Evolutionary conservation across 345 rosid species (phyloP), one percentile per base, ranked within the genome.

Genomic region (Citrus cavaleriei): DNA sequence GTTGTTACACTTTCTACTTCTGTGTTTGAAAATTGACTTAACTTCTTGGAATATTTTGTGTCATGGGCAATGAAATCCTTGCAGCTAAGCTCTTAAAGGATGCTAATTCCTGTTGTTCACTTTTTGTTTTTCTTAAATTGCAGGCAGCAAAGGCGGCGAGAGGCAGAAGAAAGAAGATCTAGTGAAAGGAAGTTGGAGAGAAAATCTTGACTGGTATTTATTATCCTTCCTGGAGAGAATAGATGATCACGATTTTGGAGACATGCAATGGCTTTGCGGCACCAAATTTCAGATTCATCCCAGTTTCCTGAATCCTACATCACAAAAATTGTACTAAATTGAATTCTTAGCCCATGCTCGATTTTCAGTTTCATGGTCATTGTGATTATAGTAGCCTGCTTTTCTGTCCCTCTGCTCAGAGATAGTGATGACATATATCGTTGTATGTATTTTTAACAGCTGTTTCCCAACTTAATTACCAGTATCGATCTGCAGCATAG

Each of bases 121-220:
- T 63, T 62, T 27, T 14, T 72, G 18, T 70, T 69, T 18, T n/a
- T 54, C 60, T 30, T 49, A 37, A 62, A 78, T 80, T 54, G 65
- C 89, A 96, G 98, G 75, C 97, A 91, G 83, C 98, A 95, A 84
- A 89, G 91, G 79, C 90, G 93, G 81, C 88, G 97, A 76, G 99
- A 92, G 78, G 90, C 87, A 35, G 98, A 92, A 83, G 98, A 90
- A 84, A 89, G 80, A 82, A 91, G 87, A 88, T 90, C 93, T 24
- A 83, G 87, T 32, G 98, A 93, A 78, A 87, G 84, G 84, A 96
- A 83, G 91, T 66, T 85, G 81, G 95, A 93, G 62, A 89, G 91
- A 84, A 88, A 93, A 87, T 90, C 93, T 38, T 93, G 89, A 93
- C 22, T 54, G 58, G 72, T 68, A 27, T 8, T 42, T 59, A 24